phyloP scores from a whole-genome alignment of 2,329 filamentous ascomycete genomes.

The Monosporascus cannonballus region DNA sequence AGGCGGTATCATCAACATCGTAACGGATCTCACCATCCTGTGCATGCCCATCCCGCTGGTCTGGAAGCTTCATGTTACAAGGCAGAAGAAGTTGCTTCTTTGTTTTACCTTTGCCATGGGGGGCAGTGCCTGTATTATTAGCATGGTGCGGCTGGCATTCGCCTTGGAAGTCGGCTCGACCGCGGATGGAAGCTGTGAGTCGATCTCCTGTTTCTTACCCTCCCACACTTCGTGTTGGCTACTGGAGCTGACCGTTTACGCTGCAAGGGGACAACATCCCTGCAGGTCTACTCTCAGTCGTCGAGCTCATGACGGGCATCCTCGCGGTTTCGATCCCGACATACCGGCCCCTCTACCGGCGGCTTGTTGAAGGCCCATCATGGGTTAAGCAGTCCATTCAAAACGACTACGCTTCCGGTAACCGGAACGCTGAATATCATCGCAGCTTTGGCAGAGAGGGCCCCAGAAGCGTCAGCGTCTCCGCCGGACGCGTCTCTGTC shows the following conservation, averaged over 20 bases:
- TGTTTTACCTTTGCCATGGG: slow-evolving; percentile 8
- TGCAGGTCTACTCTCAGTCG: slow-evolving; percentile 3
- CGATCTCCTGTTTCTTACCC: not conserved
- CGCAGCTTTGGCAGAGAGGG: not conserved
- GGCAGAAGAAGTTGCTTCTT: slow-evolving; percentile 3
- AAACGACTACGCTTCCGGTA: not conserved
- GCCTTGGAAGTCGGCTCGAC: slow-evolving; percentile 6
- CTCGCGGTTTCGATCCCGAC: slow-evolving; percentile 12
- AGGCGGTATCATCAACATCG: slow-evolving; percentile 6
- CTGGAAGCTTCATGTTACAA: slow-evolving; percentile 4
- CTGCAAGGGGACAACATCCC: slow-evolving; percentile 7
- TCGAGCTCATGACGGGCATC: slow-evolving; percentile 9
- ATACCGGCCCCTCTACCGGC: slow-evolving; percentile 11
- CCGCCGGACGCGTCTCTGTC: not conserved
- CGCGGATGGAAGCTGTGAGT: slow-evolving; percentile 12
- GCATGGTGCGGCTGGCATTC: slow-evolving; percentile 8
- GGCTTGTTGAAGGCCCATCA: not conserved
- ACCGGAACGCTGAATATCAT: not conserved
- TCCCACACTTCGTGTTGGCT: not conserved
- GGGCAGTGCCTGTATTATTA: slow-evolving; percentile 10
- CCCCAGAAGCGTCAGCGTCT: not conserved
- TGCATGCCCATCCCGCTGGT: slow-evolving; percentile 8
- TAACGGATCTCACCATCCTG: slow-evolving; percentile 7
- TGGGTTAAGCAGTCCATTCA: not conserved
- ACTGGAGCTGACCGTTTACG: not conserved